Evolutionary conservation across 805 yeast species (phyloP).

Genomic region (Kazachstania kunashirensis): DNA sequence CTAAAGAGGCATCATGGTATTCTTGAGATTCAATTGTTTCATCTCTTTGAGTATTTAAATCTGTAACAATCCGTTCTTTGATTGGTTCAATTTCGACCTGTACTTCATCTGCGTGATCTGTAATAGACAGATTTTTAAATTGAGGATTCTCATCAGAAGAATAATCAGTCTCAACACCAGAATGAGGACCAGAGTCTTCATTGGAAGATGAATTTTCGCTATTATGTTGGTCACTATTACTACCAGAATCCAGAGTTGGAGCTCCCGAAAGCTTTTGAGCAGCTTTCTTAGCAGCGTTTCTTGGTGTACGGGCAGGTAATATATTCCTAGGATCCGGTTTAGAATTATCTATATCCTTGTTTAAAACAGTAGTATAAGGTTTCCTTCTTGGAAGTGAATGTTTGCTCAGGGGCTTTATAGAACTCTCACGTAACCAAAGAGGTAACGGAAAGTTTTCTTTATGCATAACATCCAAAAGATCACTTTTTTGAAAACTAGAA

Average conservation of each 20-base stretch:
- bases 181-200: slow-evolving; percentile 3
- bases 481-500: slow-evolving; percentile 23
- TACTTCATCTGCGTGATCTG: background rate
- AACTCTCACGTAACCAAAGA: slow-evolving; percentile 13
- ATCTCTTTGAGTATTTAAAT: background rate
- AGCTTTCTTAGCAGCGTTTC: slow-evolving; percentile 26
- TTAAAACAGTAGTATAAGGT: slow-evolving; percentile 24
- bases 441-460: slow-evolving; percentile 16
- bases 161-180: slow-evolving; percentile 7
- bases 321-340: slow-evolving; percentile 25
- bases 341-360: slow-evolving; percentile 26
- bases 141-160: slow-evolving; percentile 2
- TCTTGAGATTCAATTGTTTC: background rate
- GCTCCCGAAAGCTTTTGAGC: slow-evolving; percentile 19
- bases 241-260: slow-evolving; percentile 3
- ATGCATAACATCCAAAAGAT: slow-evolving; percentile 20
- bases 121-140: background rate
- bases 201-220: slow-evolving; percentile 1
- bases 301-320: slow-evolving; percentile 20
- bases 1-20: background rate
- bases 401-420: slow-evolving; percentile 1
- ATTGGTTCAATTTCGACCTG: background rate
- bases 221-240: slow-evolving; percentile 2
- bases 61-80: background rate
- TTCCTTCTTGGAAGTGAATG: slow-evolving; percentile 10